A percentile compares a stretch with the other conserved stretches of the same genome.
Evolutionary conservation across 2,329 filamentous ascomycete genomes (phyloP).

Genomic region (Apiospora kogelbergensis): DNA sequence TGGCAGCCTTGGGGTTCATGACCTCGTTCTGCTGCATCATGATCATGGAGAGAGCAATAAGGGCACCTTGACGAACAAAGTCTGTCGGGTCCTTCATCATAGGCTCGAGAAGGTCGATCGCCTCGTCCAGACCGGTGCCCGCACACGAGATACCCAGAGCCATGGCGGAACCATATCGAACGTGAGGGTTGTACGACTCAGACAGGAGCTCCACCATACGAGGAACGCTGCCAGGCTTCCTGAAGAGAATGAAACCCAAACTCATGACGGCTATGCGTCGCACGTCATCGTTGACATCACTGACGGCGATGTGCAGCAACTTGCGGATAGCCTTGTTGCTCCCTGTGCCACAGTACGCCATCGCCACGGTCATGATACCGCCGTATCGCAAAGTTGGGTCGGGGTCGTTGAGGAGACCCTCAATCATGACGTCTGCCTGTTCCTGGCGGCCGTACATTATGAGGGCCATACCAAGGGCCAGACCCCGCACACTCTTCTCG

Average conservation of each 20-base stretch:
- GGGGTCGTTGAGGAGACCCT: conserved; percentile 87
- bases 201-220: conserved; percentile 98
- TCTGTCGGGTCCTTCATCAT: conserved; percentile 99
- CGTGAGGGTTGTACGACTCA: conserved; percentile 98
- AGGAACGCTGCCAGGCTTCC: conserved; percentile 94
- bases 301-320: conserved; percentile 92
- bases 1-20: conserved; percentile 94
- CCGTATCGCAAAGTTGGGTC: conserved; percentile 94
- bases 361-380: conserved; percentile 96
- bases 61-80: conserved; percentile 93
- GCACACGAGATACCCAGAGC: conserved; percentile 97
- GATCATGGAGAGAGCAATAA: conserved; percentile 96
- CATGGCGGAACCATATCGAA: conserved; percentile 97
- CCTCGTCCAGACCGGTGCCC: conserved; percentile 92
- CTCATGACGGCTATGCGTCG: conserved; percentile 96
- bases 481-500: conserved; percentile 96
- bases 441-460: conserved; percentile 99
- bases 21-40: conserved; percentile 99
- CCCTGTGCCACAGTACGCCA: conserved; percentile 95
- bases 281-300: conserved; percentile 97
- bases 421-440: conserved; percentile 90
- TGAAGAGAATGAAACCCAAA: conserved; percentile 96
- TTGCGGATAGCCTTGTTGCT: conserved; percentile 99
- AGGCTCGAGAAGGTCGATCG: conserved; percentile 92
- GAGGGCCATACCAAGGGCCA: conserved; percentile 93